Evolutionary conservation across 805 yeast genomes (phyloP).

Genomic region (Teunomyces barrocoloradensis): DNA sequence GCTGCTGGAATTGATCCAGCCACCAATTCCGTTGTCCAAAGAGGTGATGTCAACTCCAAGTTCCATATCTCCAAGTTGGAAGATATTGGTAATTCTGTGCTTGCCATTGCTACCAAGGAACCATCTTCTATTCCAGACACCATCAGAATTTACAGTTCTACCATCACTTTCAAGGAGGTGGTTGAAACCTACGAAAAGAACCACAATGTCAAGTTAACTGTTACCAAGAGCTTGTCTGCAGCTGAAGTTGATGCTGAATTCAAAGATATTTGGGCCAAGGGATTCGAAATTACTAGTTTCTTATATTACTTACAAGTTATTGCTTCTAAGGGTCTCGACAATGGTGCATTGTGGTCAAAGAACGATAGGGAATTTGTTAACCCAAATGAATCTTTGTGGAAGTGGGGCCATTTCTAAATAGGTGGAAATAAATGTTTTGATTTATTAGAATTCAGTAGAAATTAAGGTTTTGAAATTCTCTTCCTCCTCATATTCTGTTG

Average conservation of each 20-base stretch:
- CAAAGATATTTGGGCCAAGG: conserved; percentile 21
- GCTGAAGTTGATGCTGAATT: conserved; percentile 32
- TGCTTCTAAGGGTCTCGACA: conserved; percentile 37
- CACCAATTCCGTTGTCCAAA: conserved; percentile 29
- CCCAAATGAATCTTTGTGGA: conserved; percentile 44
- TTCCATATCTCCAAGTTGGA: conserved; percentile 33
- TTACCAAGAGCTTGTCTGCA: conserved; percentile 11
- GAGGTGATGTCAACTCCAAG: conserved; percentile 39
- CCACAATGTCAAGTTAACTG: conserved; percentile 26
- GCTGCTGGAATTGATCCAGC: conserved; percentile 38
- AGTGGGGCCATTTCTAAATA: conserved; percentile 36
- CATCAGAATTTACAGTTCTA: conserved; percentile 43
- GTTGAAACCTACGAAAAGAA: conserved; percentile 38
- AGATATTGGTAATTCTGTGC: conserved; percentile 18
- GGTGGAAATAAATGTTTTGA: background rate
- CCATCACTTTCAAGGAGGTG: conserved; percentile 37
- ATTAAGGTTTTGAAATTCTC: background rate
- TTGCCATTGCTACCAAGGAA: conserved; percentile 20
- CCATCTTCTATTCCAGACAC: conserved; percentile 41
- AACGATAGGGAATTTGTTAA: conserved; percentile 44
- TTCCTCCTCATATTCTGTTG: background rate
- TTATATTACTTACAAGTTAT: conserved; percentile 30
- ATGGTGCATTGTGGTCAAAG: conserved; percentile 32
- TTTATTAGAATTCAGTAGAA: background rate
- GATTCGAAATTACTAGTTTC: conserved; percentile 34